phyloP scores from a whole-genome alignment of 352 stramenopile species.

The Phytopythium ostracodes region DNA sequence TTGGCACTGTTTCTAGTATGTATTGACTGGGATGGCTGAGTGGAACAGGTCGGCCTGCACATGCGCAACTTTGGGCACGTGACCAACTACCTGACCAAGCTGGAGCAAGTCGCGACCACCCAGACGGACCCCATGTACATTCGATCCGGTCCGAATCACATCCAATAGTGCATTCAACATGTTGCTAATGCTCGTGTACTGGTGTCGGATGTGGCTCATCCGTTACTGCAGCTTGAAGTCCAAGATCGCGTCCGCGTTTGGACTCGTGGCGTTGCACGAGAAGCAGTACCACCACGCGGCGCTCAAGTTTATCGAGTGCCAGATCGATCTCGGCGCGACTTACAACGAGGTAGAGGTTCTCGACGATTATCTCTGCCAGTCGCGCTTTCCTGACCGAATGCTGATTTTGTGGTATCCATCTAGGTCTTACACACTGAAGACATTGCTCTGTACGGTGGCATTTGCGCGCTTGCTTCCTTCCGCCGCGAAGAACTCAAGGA shows the following conservation, averaged over 20 bases:
- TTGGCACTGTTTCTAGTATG: background rate
- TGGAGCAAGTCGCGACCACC: conserved; percentile 69
- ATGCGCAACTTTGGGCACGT: conserved; percentile 86
- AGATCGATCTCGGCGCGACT: conserved; percentile 69
- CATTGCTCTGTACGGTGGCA: conserved; percentile 83
- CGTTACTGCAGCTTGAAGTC: conserved; percentile 70
- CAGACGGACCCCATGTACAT: conserved; percentile 69
- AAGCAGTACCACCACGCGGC: conserved; percentile 78
- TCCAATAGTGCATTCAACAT: background rate
- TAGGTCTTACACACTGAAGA: conserved; percentile 76
- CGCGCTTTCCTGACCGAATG: too few species aligned
- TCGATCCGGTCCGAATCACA: background rate
- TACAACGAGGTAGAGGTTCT: conserved; percentile 67
- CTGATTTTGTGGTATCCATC: background rate
- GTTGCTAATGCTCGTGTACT: background rate
- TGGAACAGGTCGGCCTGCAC: conserved; percentile 59
- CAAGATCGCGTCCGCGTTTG: conserved; percentile 77
- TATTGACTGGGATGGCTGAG: background rate
- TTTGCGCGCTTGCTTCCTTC: conserved; percentile 85
- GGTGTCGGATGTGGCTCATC: background rate
- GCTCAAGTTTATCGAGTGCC: conserved; percentile 79
- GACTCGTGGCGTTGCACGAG: conserved; percentile 72
- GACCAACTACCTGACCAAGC: conserved; percentile 84
- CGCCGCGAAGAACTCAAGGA: conserved; percentile 75
- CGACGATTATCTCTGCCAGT: background rate